Evolutionary conservation across 371 early-diverging fungal genomes (phyloP).

Genomic region (Mucor velutinosus): DNA sequence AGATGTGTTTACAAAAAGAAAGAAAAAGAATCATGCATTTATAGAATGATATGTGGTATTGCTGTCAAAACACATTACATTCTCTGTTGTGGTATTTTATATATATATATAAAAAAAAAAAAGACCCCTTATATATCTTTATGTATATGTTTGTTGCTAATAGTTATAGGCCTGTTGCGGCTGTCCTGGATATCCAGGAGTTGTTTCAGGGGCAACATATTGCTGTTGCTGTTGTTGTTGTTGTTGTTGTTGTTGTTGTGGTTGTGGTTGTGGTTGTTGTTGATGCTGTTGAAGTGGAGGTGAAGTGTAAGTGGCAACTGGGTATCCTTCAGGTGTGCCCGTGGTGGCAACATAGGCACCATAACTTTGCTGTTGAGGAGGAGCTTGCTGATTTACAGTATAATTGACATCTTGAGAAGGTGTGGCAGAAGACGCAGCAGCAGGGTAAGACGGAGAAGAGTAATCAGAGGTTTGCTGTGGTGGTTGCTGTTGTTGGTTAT

Average conservation of each 20-base stretch:
- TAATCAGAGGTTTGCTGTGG: background rate
- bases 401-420: background rate
- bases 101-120: background rate
- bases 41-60: background rate
- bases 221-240: conserved; percentile 7
- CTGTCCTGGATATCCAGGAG: conserved; percentile 8
- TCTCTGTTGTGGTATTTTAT: conserved; percentile 1
- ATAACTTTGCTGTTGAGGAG: background rate
- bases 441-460: background rate
- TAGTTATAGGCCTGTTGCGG: conserved; percentile 19
- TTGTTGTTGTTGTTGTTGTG: background rate
- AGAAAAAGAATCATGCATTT: background rate
- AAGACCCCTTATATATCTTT: background rate
- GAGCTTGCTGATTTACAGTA: background rate
- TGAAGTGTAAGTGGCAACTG: background rate
- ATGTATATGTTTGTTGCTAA: conserved; percentile 3
- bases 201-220: conserved; percentile 2
- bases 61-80: conserved; percentile 2
- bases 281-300: background rate
- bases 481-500: conserved; percentile 7
- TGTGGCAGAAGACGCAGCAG: background rate
- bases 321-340: conserved; percentile 10
- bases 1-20: background rate
- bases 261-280: background rate
- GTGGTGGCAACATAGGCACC: background rate